Evolutionary conservation across 345 rosid genomes (phyloP).

Genomic region (Populus alba): DNA sequence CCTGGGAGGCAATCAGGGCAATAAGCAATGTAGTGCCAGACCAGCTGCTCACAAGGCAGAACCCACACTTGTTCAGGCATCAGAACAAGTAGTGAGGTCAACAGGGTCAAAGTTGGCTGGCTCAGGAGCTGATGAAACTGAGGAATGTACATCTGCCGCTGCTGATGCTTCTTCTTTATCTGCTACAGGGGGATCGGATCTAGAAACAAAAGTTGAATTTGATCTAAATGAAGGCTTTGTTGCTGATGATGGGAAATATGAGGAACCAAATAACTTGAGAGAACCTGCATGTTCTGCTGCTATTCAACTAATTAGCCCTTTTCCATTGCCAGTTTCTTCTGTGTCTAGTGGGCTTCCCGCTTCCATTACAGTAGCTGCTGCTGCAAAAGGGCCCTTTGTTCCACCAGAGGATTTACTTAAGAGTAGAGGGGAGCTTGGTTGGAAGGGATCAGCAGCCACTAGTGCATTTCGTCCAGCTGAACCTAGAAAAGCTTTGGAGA

Average conservation of each 20-base stretch:
- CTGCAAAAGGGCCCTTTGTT: conserved; percentile 82
- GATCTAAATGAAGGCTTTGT: conserved; percentile 81
- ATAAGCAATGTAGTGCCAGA: conserved; percentile 18
- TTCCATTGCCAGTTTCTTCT: conserved; percentile 46
- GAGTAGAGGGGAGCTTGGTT: conserved; percentile 69
- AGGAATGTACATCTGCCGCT: conserved; percentile 38
- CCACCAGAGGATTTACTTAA: conserved; percentile 68
- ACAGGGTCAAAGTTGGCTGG: conserved; percentile 32
- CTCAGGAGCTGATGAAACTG: conserved; percentile 44
- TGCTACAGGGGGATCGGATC: conserved; percentile 33
- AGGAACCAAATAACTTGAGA: conserved; percentile 39
- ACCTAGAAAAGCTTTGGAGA: conserved; percentile 61
- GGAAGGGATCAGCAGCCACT: conserved; percentile 99
- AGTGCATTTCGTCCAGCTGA: conserved; percentile 98
- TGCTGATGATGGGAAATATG: conserved; percentile 52
- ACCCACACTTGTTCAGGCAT: conserved; percentile 19
- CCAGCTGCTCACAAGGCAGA: conserved; percentile 19
- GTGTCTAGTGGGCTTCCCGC: conserved; percentile 48
- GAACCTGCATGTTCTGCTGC: conserved; percentile 36
- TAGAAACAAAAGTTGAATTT: conserved; percentile 66
- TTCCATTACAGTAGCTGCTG: conserved; percentile 78
- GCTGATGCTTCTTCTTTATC: conserved; percentile 26
- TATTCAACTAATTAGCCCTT: conserved; percentile 38
- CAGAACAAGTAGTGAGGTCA: conserved; percentile 29
- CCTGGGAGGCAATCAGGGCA: conserved; percentile 21